Percentiles rank a stretch among this genome's conserved stretches.
These are phyloP conservation scores for Ilyonectria robusta DNA, from an alignment of 2,329 filamentous ascomycete genomes.

Conservation along the genomic window DNA sequence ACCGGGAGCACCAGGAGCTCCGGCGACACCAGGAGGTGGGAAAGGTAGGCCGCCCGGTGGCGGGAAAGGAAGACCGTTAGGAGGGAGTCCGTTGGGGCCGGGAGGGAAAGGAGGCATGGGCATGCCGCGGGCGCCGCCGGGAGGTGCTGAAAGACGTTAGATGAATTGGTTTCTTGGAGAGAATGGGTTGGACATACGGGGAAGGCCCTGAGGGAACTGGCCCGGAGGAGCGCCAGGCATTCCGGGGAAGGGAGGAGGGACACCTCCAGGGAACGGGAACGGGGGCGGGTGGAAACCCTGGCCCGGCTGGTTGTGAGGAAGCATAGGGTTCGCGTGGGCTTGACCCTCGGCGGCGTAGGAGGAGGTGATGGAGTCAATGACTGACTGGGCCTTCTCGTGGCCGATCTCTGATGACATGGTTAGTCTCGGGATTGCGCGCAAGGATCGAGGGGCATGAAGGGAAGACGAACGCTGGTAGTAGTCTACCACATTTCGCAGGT, in stretches of 20 bases:
- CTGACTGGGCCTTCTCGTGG: conserved; percentile 97
- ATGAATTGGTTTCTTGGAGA: not conserved
- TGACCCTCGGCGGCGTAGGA: conserved; percentile 97
- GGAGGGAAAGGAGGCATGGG: conserved; percentile 62
- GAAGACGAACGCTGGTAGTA: conserved; percentile 88
- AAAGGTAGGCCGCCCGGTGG: conserved; percentile 51
- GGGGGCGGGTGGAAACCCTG: conserved; percentile 66
- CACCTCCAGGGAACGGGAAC: conserved; percentile 75
- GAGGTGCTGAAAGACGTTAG: conserved; percentile 57
- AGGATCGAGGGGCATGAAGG: not conserved
- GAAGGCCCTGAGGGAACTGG: conserved; percentile 58
- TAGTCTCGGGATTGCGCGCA: conserved; percentile 20
- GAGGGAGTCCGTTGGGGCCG: conserved; percentile 59
- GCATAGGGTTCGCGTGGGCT: conserved; percentile 86
- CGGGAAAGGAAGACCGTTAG: conserved; percentile 56
- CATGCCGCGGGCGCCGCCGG: conserved; percentile 67
- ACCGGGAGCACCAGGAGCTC: conserved; percentile 47
- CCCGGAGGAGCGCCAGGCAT: conserved; percentile 61
- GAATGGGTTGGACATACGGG: conserved; percentile 64
- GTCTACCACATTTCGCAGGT: conserved; percentile 96
- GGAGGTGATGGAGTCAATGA: conserved; percentile 97
- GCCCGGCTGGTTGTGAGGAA: conserved; percentile 77
- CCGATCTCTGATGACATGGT: conserved; percentile 80
- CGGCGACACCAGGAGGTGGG: conserved; percentile 54
- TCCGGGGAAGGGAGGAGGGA: conserved; percentile 72